Evolutionary conservation across 331 rosid species (phyloP).

Genomic region (Ulmus americana): DNA sequence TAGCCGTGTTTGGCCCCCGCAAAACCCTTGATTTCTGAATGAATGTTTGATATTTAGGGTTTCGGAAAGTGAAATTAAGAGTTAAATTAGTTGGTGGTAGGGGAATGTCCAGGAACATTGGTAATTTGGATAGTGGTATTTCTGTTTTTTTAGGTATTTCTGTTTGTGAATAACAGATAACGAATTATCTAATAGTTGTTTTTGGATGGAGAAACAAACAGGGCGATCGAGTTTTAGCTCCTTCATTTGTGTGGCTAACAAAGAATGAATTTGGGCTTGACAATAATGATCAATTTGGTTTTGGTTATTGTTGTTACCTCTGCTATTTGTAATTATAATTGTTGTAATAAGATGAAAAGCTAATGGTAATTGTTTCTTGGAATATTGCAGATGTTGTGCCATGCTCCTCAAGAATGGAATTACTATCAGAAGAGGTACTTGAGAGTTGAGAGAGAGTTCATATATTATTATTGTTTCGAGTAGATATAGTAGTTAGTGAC

Average conservation of each 20-base stretch:
- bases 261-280: background rate
- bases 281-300: background rate
- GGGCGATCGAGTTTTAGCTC: background rate
- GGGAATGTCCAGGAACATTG: too few species aligned
- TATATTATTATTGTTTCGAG: background rate
- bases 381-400: constrained; percentile 50
- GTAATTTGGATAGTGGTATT: too few species aligned
- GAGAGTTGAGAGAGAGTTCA: constrained; percentile 7
- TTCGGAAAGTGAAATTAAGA: too few species aligned
- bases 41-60: background rate
- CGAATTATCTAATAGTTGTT: too few species aligned
- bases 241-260: background rate
- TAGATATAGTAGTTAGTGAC: background rate
- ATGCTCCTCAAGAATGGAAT: constrained; percentile 61
- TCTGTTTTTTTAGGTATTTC: too few species aligned
- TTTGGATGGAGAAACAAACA: too few species aligned
- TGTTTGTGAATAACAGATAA: too few species aligned
- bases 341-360: background rate
- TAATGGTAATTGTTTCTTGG: constrained; percentile 17
- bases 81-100: too few species aligned
- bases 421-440: constrained; percentile 74
- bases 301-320: background rate
- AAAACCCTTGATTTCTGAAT: background rate
- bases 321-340: background rate
- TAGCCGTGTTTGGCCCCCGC: too few species aligned